These are phyloP conservation scores for Podaxis rugospora DNA, from an alignment of 768 basidiomycete genomes.

Conservation along the genomic window DNA sequence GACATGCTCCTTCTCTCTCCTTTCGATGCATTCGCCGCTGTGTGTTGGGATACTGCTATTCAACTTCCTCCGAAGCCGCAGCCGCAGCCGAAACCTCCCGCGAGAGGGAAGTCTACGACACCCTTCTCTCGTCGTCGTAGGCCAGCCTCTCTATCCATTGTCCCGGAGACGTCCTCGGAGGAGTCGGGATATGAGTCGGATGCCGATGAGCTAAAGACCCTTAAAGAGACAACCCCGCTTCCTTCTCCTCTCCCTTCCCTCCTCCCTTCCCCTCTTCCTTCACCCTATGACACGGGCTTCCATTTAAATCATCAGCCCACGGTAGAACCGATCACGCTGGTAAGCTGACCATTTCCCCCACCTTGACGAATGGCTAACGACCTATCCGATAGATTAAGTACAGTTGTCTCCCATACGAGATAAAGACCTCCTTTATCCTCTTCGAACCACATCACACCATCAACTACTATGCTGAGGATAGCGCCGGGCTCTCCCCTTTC, in stretches of 20 bases:
- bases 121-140: constrained; percentile 1
- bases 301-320: constrained; percentile 8
- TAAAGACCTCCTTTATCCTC: constrained; percentile 15
- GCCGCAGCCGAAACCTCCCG: not conserved
- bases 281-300: constrained; percentile 7
- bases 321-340: constrained; percentile 8
- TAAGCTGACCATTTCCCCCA: not conserved
- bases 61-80: not conserved
- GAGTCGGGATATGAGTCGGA: constrained; percentile 13
- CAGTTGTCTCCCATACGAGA: constrained; percentile 13
- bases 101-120: not conserved
- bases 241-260: constrained; percentile 4
- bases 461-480: constrained; percentile 18
- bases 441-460: constrained; percentile 15
- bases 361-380: not conserved
- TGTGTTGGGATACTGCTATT: constrained; percentile 30
- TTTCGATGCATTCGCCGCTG: constrained; percentile 28
- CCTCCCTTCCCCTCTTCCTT: constrained; percentile 3
- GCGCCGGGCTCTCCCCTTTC: constrained; percentile 18
- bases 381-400: constrained; percentile 7
- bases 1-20: constrained; percentile 32
- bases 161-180: constrained; percentile 7
- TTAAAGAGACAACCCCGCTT: not conserved
- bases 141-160: constrained; percentile 1
- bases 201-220: constrained; percentile 8